A percentile compares a stretch with the other conserved stretches of the same genome.
Conservation (phyloP, 345 rosid genomes). For the Moricandia arvensis region DNA sequence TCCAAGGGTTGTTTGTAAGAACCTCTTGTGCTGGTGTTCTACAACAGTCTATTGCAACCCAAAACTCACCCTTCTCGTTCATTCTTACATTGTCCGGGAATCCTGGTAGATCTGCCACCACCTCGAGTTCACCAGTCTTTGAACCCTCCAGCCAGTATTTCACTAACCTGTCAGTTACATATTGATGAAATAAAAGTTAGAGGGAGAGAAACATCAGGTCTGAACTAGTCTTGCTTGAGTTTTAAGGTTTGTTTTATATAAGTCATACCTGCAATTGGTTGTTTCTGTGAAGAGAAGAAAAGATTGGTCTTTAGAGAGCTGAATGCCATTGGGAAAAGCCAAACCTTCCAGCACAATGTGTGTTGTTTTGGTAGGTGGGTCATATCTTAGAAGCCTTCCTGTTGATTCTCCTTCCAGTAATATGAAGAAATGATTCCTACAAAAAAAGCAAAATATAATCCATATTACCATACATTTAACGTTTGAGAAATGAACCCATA, state of each 20-base stretch:
- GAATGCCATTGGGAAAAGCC: slow-evolving; percentile 96
- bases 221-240: neutral
- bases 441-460: slow-evolving; percentile 7
- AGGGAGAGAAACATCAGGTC: neutral
- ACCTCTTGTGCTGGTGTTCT: slow-evolving; percentile 78
- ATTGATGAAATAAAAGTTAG: neutral
- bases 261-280: slow-evolving; percentile 79
- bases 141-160: slow-evolving; percentile 94
- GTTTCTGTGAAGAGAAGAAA: slow-evolving; percentile 90
- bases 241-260: neutral
- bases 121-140: slow-evolving; percentile 43
- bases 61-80: slow-evolving; percentile 75
- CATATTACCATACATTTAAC: neutral
- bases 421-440: slow-evolving; percentile 86
- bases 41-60: slow-evolving; percentile 99
- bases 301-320: slow-evolving; percentile 69
- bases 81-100: slow-evolving; percentile 90
- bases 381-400: slow-evolving; percentile 87
- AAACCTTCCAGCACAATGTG: slow-evolving; percentile 77
- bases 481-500: too few relatives aligned
- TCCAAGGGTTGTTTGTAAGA: slow-evolving; percentile 75
- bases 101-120: slow-evolving; percentile 76
- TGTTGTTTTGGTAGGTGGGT: slow-evolving; percentile 72
- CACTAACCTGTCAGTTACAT: slow-evolving; percentile 51
- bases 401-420: slow-evolving; percentile 92